Percentiles rank a stretch among this genome's conserved stretches.
Evolutionary conservation across 1,284 basidiomycete genomes (phyloP).

Genomic region (Cronartium quercuum): DNA sequence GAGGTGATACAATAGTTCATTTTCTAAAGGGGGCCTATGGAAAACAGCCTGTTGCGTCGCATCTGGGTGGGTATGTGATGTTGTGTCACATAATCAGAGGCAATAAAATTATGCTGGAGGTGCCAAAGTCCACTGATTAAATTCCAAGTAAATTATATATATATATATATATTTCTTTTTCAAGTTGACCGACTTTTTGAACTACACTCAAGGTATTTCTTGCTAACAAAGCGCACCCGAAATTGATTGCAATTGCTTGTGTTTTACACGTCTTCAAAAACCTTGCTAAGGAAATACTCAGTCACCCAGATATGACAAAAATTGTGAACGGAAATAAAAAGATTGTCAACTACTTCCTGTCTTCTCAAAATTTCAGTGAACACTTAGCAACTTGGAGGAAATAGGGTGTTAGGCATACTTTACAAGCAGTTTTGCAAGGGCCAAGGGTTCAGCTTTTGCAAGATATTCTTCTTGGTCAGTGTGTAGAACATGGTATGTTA

Average conservation of each 20-base stretch:
- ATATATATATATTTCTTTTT: no score
- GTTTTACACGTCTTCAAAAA: conserved; percentile 7
- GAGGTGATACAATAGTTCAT: not conserved
- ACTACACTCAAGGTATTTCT: not conserved
- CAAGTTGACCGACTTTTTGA: not conserved
- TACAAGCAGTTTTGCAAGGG: not conserved
- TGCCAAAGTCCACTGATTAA: not conserved
- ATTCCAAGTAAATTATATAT: conserved; percentile 4
- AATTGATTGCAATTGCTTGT: not conserved
- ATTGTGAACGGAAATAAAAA: conserved; percentile 11
- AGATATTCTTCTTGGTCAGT: conserved; percentile 4
- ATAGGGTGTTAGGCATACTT: not conserved
- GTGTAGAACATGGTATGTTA: not conserved
- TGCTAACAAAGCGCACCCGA: conserved; percentile 2
- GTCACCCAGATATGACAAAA: not conserved
- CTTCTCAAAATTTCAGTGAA: conserved; percentile 5
- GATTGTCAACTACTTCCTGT: conserved; percentile 20
- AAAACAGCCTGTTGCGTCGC: no score
- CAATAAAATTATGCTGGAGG: not conserved
- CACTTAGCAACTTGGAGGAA: conserved; percentile 7
- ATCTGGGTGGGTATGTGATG: no score
- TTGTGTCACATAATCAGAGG: no score
- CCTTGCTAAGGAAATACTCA: conserved; percentile 3
- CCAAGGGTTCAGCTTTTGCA: not conserved
- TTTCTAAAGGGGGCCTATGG: not conserved